These are phyloP conservation scores for Vigna hirtella DNA, from an alignment of 306 rosid species.

Conservation along the genomic window DNA sequence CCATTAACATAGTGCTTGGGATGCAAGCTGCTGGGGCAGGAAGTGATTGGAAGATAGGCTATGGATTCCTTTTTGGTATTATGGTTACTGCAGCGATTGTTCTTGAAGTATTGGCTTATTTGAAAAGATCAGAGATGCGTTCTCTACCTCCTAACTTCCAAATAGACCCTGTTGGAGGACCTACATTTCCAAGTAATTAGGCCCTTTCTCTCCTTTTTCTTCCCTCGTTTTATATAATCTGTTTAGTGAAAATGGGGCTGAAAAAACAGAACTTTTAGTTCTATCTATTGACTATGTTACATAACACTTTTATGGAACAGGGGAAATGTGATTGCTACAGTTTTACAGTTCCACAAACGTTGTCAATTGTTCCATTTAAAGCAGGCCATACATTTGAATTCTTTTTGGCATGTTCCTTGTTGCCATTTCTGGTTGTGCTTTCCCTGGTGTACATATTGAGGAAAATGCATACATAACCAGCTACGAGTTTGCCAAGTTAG, in stretches of 20 bases:
- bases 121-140: conserved; percentile 21
- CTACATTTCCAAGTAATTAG: conserved; percentile 20
- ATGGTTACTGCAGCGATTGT: conserved; percentile 9
- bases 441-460: conserved; percentile 22
- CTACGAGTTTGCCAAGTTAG: conserved; percentile 30
- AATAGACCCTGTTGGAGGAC: conserved; percentile 10
- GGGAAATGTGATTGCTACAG: conserved; percentile 21
- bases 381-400: not conserved
- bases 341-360: conserved; percentile 8
- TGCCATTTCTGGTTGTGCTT: conserved; percentile 13
- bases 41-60: conserved; percentile 32
- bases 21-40: conserved; percentile 31
- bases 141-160: conserved; percentile 24
- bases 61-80: conserved; percentile 1
- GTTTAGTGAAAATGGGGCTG: not conserved
- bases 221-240: not conserved
- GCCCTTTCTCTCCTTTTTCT: not conserved
- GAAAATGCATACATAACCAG: conserved; percentile 26
- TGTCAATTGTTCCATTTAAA: not conserved
- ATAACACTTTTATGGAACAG: not conserved
- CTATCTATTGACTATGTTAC: not conserved
- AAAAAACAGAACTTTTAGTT: not conserved
- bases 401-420: not conserved
- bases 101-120: conserved; percentile 29
- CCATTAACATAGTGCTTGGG: conserved; percentile 20